Evolutionary conservation across 1,139 yeast species (phyloP).

Genomic region (Kodamaea suecica): DNA sequence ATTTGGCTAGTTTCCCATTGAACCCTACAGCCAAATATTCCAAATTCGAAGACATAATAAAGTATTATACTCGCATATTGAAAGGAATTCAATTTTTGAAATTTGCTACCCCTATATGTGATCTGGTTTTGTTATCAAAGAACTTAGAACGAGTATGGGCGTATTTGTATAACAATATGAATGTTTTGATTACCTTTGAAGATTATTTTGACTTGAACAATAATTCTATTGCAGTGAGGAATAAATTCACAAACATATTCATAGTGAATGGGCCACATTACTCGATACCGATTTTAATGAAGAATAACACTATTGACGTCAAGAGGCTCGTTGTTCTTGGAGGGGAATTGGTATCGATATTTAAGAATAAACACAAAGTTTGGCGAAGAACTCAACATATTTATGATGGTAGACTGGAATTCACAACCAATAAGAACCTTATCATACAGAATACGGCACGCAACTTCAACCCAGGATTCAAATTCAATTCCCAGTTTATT

Average conservation of each 20-base stretch:
- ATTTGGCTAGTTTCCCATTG: constrained; percentile 11
- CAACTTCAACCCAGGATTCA: constrained; percentile 40
- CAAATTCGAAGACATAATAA: constrained; percentile 8
- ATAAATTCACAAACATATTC: constrained; percentile 11
- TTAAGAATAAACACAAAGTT: background rate
- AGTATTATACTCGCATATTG: constrained; percentile 8
- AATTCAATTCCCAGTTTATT: constrained; percentile 34
- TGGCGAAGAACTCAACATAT: background rate
- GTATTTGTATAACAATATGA: constrained; percentile 10
- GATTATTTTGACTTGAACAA: constrained; percentile 11
- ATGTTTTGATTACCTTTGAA: constrained; percentile 12
- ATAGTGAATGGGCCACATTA: constrained; percentile 11
- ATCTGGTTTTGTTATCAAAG: background rate
- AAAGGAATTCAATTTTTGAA: constrained; percentile 9
- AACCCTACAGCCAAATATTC: constrained; percentile 1
- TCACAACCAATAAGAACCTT: background rate
- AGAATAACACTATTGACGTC: constrained; percentile 1
- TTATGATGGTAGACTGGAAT: constrained; percentile 8
- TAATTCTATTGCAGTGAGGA: background rate
- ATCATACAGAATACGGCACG: background rate
- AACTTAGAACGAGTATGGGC: constrained; percentile 10
- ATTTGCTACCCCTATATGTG: constrained; percentile 10
- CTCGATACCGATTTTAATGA: constrained; percentile 7
- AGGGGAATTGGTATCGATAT: constrained; percentile 4
- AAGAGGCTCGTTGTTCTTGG: constrained; percentile 11